These are phyloP conservation scores for Niebla homalea DNA, from an alignment of 495 filamentous ascomycete genomes.

Conservation along the genomic window DNA sequence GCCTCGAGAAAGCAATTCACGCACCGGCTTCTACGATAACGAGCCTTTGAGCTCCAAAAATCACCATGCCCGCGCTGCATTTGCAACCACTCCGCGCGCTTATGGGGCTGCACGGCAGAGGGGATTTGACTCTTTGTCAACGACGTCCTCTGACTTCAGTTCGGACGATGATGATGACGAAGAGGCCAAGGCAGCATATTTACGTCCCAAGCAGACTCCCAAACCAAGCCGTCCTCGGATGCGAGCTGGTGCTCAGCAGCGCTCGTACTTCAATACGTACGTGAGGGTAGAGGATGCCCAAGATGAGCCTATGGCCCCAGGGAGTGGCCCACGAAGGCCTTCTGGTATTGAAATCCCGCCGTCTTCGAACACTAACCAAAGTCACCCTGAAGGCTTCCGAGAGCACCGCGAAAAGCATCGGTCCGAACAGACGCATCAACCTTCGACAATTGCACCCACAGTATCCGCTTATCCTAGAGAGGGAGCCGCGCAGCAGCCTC, in stretches of 20 bases:
- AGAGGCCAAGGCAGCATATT: neutral
- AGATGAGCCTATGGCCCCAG: constrained; percentile 6
- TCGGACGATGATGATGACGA: constrained; percentile 12
- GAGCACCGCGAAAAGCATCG: constrained; percentile 12
- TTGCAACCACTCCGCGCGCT: constrained; percentile 6
- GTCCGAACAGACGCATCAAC: constrained; percentile 1
- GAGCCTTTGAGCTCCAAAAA: constrained; percentile 1
- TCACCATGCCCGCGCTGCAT: constrained; percentile 7
- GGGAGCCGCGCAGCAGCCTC: no score
- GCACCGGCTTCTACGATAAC: constrained; percentile 5
- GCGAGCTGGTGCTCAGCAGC: constrained; percentile 5
- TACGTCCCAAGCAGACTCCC: neutral
- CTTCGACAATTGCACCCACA: neutral
- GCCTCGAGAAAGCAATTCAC: constrained; percentile 23
- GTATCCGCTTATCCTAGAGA: neutral
- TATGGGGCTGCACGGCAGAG: constrained; percentile 4
- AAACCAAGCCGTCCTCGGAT: constrained; percentile 2
- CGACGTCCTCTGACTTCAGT: constrained; percentile 13
- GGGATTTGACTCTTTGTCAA: constrained; percentile 8
- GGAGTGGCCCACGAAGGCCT: constrained; percentile 7
- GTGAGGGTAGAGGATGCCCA: constrained; percentile 4
- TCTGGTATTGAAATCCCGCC: constrained; percentile 10
- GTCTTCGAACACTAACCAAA: neutral
- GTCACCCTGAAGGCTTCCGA: constrained; percentile 12
- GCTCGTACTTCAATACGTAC: constrained; percentile 7